Evolutionary conservation across 768 basidiomycete genomes (phyloP).

Genomic region (Pulveroboletus ravenelii): DNA sequence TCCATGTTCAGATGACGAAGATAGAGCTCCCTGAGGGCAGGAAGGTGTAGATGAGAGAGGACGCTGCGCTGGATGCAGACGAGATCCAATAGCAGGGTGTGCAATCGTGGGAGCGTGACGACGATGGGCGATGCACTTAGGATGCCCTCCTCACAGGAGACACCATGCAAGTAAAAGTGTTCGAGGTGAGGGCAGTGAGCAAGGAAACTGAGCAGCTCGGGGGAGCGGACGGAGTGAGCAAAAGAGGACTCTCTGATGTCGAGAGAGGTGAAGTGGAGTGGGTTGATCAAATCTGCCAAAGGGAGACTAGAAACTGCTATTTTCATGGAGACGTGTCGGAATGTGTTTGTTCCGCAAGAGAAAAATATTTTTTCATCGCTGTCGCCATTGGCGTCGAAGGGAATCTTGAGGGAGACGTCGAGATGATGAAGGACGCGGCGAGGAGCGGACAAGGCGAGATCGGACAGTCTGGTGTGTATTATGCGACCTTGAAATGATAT

Average conservation of each 20-base stretch:
- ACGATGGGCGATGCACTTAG: conserved; percentile 31
- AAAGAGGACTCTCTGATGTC: conserved; percentile 48
- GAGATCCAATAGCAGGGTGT: conserved; percentile 50
- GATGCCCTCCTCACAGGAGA: conserved; percentile 42
- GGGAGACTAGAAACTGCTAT: conserved; percentile 51
- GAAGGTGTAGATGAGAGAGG: conserved; percentile 60
- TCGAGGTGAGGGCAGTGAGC: conserved; percentile 57
- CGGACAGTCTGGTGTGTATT: conserved; percentile 26
- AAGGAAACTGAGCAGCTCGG: conserved; percentile 56
- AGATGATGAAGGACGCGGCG: conserved; percentile 28
- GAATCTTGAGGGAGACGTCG: conserved; percentile 19
- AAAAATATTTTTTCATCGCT: conserved; percentile 27
- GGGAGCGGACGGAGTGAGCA: conserved; percentile 39
- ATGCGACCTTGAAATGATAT: conserved; percentile 36
- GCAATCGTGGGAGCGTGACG: conserved; percentile 54
- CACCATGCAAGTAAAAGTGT: conserved; percentile 52
- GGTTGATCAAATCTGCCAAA: conserved; percentile 35
- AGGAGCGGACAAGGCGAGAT: conserved; percentile 17
- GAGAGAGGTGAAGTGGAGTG: conserved; percentile 54
- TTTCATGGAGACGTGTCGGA: conserved; percentile 44
- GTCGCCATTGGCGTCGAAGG: conserved; percentile 18
- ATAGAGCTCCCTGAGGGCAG: conserved; percentile 54
- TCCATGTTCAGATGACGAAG: conserved; percentile 69
- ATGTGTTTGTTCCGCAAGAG: conserved; percentile 31
- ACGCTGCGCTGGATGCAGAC: conserved; percentile 62